A percentile compares a stretch with the other conserved stretches of the same genome.
phyloP scores from a whole-genome alignment of 768 basidiomycete species.

The Cytidiella melzeri region DNA sequence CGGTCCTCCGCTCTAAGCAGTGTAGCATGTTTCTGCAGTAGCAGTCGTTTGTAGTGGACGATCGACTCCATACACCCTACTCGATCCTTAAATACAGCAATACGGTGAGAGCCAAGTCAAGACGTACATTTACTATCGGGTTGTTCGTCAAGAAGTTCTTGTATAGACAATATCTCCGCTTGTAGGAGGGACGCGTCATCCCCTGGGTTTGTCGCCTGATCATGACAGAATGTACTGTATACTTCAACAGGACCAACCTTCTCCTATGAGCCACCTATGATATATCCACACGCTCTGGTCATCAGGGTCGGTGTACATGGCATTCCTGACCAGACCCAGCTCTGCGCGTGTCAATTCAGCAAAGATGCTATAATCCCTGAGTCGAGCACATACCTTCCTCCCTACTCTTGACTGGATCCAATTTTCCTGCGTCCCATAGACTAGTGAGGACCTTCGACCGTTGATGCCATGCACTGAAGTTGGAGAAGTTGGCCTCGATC shows the following conservation, averaged over 20 bases:
- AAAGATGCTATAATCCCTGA: too few relatives aligned
- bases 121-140: conserved; percentile 87
- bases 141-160: conserved; percentile 82
- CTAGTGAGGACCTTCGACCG: conserved; percentile 73
- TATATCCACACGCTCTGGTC: conserved; percentile 99
- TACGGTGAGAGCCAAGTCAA: too few relatives aligned
- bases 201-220: too few relatives aligned
- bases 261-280: conserved; percentile 92
- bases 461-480: conserved; percentile 99
- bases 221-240: not conserved
- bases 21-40: conserved; percentile 43
- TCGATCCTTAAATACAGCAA: too few relatives aligned
- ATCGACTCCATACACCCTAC: conserved; percentile 96
- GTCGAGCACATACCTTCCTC: conserved; percentile 52
- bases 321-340: conserved; percentile 87
- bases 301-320: conserved; percentile 92
- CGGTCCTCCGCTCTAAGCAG: conserved; percentile 27
- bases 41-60: conserved; percentile 73
- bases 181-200: conserved; percentile 51
- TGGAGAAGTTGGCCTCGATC: conserved; percentile 92
- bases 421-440: conserved; percentile 55
- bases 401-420: conserved; percentile 48
- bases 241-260: too few relatives aligned
- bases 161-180: conserved; percentile 72
- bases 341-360: conserved; percentile 45